Percentiles rank a stretch among this genome's conserved stretches.
phyloP scores from a whole-genome alignment of 495 filamentous ascomycete genomes.

The Hypoxylon lenormandii region DNA sequence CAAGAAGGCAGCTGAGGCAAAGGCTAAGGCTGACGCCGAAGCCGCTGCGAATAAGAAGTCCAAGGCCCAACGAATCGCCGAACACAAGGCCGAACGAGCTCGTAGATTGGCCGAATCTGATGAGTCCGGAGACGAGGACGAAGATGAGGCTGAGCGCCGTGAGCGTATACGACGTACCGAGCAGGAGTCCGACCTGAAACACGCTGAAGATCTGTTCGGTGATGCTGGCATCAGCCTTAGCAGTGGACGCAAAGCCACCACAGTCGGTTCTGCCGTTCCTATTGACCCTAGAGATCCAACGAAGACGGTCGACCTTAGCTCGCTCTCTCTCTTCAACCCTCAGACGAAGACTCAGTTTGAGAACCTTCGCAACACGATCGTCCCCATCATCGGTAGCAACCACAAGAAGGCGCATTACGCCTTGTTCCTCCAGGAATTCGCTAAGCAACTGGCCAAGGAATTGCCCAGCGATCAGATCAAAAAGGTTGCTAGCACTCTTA shows the following conservation, averaged over 20 bases:
- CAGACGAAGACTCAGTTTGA: constrained; percentile 85
- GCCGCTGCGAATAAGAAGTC: constrained; percentile 94
- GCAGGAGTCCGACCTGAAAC: constrained; percentile 87
- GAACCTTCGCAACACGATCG: constrained; percentile 76
- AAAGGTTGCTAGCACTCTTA: constrained; percentile 87
- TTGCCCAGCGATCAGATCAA: constrained; percentile 90
- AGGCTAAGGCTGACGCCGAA: constrained; percentile 88
- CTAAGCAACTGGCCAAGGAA: constrained; percentile 87
- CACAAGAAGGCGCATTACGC: constrained; percentile 90
- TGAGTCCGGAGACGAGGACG: constrained; percentile 70
- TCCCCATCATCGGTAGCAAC: constrained; percentile 77
- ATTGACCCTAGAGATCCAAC: constrained; percentile 76
- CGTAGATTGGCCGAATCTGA: constrained; percentile 63
- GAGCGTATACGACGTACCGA: constrained; percentile 80
- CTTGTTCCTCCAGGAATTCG: constrained; percentile 89
- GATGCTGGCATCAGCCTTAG: constrained; percentile 74
- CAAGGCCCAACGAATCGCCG: constrained; percentile 87
- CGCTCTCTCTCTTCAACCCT: constrained; percentile 88
- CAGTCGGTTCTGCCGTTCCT: constrained; percentile 72
- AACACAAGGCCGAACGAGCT: constrained; percentile 69
- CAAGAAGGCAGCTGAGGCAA: constrained; percentile 83
- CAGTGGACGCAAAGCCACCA: constrained; percentile 69
- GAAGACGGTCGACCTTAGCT: constrained; percentile 80
- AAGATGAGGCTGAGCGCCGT: constrained; percentile 77
- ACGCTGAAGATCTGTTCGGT: constrained; percentile 92